phyloP scores from a whole-genome alignment of 2,329 filamentous ascomycete genomes.

The Nothophaeocryptopus gaeumannii region DNA sequence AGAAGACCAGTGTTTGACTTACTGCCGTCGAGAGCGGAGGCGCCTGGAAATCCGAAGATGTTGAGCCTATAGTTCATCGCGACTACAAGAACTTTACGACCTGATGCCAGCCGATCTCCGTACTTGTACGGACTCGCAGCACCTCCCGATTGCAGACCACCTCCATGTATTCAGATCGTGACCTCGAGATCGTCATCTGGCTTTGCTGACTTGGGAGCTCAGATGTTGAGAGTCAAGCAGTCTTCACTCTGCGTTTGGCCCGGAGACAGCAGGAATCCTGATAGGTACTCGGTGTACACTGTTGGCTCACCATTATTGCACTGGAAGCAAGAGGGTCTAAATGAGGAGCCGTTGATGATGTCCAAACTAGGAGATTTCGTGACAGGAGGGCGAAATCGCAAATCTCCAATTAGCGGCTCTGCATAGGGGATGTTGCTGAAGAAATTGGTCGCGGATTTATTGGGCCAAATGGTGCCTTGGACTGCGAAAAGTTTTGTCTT shows the following conservation, averaged over 20 bases:
- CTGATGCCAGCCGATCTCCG: constrained; percentile 15
- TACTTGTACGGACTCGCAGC: constrained; percentile 20
- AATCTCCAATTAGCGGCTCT: constrained; percentile 11
- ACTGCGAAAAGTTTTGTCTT: constrained; percentile 12
- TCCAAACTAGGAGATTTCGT: constrained; percentile 14
- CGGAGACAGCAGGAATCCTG: constrained; percentile 11
- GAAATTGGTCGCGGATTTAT: constrained; percentile 15
- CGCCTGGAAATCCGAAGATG: constrained; percentile 26
- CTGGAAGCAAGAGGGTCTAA: constrained; percentile 17
- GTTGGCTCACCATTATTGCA: constrained; percentile 14
- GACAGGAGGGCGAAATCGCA: constrained; percentile 16
- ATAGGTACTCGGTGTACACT: constrained; percentile 14
- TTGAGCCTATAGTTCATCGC: constrained; percentile 24
- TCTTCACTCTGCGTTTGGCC: constrained; percentile 25
- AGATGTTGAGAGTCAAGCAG: constrained; percentile 39
- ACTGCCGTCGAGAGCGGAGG: constrained; percentile 23
- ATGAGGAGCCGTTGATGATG: constrained; percentile 18
- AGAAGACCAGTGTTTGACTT: constrained; percentile 33
- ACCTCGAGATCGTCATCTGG: constrained; percentile 35
- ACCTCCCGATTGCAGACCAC: constrained; percentile 12
- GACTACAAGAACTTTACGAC: constrained; percentile 19
- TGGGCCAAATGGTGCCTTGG: constrained; percentile 15
- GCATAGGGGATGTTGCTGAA: constrained; percentile 20
- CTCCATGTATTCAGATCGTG: constrained; percentile 33
- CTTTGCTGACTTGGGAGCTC: constrained; percentile 29